These are phyloP conservation scores for Didymella pomorum DNA, from an alignment of 2,329 filamentous ascomycete genomes.

Conservation along the genomic window DNA sequence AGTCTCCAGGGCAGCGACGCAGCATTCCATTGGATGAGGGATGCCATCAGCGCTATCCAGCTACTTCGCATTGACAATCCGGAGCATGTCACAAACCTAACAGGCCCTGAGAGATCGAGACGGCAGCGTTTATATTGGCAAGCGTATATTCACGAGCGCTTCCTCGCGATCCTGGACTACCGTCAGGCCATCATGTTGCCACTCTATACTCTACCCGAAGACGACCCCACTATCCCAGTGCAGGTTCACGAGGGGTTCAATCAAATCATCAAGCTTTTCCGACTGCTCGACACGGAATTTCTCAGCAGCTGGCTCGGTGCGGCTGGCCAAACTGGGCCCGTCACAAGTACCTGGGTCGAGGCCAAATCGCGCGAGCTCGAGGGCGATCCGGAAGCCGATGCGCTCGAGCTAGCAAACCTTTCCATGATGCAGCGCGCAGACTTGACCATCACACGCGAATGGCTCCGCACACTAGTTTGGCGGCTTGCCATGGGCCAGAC, in stretches of 20 bases:
- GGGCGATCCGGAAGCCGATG: constrained; percentile 47
- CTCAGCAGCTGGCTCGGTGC: constrained; percentile 56
- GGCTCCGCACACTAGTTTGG: constrained; percentile 60
- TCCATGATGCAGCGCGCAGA: constrained; percentile 58
- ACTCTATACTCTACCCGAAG: constrained; percentile 50
- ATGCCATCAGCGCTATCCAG: constrained; percentile 55
- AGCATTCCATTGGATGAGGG: constrained; percentile 61
- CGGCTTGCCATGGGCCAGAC: constrained; percentile 60
- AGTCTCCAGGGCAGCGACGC: constrained; percentile 58
- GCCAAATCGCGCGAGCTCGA: constrained; percentile 56
- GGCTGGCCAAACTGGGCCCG: constrained; percentile 34
- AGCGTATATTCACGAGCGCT: constrained; percentile 65
- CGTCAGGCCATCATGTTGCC: constrained; percentile 54
- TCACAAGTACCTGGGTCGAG: constrained; percentile 57
- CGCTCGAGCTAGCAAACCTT: constrained; percentile 50
- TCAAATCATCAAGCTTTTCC: constrained; percentile 57
- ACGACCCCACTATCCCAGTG: constrained; percentile 51
- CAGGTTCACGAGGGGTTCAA: constrained; percentile 55
- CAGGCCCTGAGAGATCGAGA: constrained; percentile 50
- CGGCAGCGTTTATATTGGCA: constrained; percentile 64
- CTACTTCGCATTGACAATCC: constrained; percentile 53
- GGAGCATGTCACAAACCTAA: constrained; percentile 43
- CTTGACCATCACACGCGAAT: constrained; percentile 60
- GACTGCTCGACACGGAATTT: constrained; percentile 56
- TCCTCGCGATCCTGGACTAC: constrained; percentile 62